Conservation (phyloP, 2,329 filamentous ascomycete species). For the Phaeomoniella chlamydospora region DNA sequence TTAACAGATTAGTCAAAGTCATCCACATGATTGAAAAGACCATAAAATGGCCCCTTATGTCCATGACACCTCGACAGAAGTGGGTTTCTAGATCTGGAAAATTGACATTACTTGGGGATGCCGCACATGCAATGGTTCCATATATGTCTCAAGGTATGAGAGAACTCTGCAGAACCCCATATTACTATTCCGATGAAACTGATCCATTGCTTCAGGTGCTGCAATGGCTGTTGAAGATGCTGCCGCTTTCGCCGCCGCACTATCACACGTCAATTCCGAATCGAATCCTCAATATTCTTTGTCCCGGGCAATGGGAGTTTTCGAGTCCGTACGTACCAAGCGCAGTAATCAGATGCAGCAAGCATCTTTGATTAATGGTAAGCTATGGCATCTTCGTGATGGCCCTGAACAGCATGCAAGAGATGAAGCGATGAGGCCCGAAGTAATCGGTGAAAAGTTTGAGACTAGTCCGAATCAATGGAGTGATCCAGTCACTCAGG, state of each 20-base stretch:
- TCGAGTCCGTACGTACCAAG: too few species aligned
- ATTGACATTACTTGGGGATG: conserved; percentile 25
- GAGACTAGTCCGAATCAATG: too few species aligned
- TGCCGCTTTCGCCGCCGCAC: conserved; percentile 22
- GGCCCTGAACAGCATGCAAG: too few species aligned
- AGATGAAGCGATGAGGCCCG: too few species aligned
- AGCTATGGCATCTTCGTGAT: too few species aligned
- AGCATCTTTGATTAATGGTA: too few species aligned
- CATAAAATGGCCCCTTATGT: conserved; percentile 20
- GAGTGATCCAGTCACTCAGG: too few species aligned
- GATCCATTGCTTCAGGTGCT: conserved; percentile 18
- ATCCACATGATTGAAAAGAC: conserved; percentile 20
- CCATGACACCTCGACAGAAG: conserved; percentile 12
- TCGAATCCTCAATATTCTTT: too few species aligned
- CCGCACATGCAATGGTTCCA: conserved; percentile 29
- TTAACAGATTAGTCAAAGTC: conserved; percentile 21
- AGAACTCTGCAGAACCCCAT: not conserved
- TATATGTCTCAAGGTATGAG: conserved; percentile 29
- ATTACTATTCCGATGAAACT: not conserved
- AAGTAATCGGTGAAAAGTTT: too few species aligned
- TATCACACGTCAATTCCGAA: conserved; percentile 19
- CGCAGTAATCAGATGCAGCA: too few species aligned
- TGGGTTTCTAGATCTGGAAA: conserved; percentile 16
- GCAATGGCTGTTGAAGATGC: conserved; percentile 31
- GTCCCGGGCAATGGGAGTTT: too few species aligned